Evolutionary conservation across 1,284 basidiomycete species (phyloP).

Genomic region (Phellopilus nigrolimitatus): DNA sequence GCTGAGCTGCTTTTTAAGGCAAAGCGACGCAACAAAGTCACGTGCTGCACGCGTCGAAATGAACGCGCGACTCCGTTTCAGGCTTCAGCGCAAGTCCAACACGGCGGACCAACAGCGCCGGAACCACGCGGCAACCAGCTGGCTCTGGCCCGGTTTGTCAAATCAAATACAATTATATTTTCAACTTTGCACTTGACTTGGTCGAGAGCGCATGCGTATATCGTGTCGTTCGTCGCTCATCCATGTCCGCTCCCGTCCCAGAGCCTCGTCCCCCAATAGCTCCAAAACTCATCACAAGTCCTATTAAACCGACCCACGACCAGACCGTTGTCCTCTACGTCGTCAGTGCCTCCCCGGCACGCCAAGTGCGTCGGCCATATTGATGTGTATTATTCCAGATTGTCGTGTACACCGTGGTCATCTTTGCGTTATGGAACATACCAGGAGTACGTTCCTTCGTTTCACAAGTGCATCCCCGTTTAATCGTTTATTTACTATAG

Average conservation of each 20-base stretch:
- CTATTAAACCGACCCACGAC: conserved; percentile 22
- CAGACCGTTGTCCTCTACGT: conserved; percentile 55
- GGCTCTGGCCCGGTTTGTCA: too few relatives aligned
- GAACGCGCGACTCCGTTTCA: background rate
- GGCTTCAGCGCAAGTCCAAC: too few relatives aligned
- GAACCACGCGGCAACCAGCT: too few relatives aligned
- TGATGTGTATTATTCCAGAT: conserved; percentile 43
- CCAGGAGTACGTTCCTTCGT: conserved; percentile 38
- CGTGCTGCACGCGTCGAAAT: background rate
- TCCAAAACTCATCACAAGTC: conserved; percentile 19
- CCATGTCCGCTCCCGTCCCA: conserved; percentile 7
- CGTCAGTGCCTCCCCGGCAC: conserved; percentile 37
- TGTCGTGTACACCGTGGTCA: conserved; percentile 73
- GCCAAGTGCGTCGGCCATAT: background rate
- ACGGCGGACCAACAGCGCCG: too few relatives aligned
- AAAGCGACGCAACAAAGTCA: conserved; percentile 6
- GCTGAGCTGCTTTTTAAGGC: conserved; percentile 3
- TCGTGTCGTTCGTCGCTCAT: background rate
- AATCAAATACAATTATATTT: too few relatives aligned
- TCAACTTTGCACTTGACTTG: background rate
- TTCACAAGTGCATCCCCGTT: background rate
- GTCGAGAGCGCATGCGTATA: background rate
- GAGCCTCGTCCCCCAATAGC: conserved; percentile 22
- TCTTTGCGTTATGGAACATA: conserved; percentile 79
- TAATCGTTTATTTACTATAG: background rate